Evolutionary conservation across 805 yeast genomes (phyloP).

Genomic region (Suhomyces sp.): DNA sequence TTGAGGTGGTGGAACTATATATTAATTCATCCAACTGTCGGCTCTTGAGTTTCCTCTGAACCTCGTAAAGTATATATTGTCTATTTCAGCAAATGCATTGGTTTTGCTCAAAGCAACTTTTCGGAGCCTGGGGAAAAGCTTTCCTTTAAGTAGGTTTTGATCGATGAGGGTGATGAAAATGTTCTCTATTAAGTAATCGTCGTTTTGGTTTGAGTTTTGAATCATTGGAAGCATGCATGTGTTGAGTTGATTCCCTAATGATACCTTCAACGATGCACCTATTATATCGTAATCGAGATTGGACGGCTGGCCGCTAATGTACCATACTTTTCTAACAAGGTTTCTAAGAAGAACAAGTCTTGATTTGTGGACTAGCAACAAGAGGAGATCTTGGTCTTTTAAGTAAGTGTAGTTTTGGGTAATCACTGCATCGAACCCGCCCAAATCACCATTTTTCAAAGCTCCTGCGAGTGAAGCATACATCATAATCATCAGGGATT

Average conservation of each 20-base stretch:
- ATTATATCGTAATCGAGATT: conserved; percentile 30
- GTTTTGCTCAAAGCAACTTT: conserved; percentile 41
- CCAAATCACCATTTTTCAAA: conserved; percentile 44
- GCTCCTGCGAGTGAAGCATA: conserved; percentile 38
- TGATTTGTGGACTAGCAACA: conserved; percentile 46
- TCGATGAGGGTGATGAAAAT: conserved; percentile 50
- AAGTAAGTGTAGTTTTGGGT: conserved; percentile 34
- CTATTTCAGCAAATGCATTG: conserved; percentile 39
- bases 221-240: conserved; percentile 5
- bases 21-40: conserved; percentile 13
- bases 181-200: conserved; percentile 48
- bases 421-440: conserved; percentile 28
- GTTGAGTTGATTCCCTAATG: conserved; percentile 7
- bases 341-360: conserved; percentile 48
- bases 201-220: conserved; percentile 11
- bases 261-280: conserved; percentile 17
- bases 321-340: conserved; percentile 35
- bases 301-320: conserved; percentile 18
- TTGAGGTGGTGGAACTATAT: background rate
- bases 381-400: conserved; percentile 33
- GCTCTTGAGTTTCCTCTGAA: conserved; percentile 8
- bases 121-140: conserved; percentile 41
- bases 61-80: conserved; percentile 15
- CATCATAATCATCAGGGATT: conserved; percentile 16
- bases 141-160: conserved; percentile 53